phyloP scores from a whole-genome alignment of 2,329 filamentous ascomycete species.

The Xylariaceae sp. region DNA sequence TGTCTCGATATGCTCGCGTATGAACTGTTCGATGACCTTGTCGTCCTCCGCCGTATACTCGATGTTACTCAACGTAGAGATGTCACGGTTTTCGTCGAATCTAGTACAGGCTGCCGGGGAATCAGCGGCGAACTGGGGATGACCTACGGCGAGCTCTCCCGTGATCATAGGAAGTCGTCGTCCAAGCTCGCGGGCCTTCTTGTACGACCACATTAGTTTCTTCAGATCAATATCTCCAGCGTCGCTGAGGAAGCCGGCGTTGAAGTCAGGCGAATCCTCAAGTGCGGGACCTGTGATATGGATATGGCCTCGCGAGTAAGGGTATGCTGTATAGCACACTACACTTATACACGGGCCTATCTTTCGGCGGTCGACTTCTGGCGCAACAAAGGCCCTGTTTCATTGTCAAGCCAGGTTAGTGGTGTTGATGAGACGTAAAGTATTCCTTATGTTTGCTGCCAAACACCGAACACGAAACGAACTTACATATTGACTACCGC shows the following conservation, averaged over 20 bases:
- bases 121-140: constrained; percentile 41
- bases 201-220: constrained; percentile 59
- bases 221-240: constrained; percentile 46
- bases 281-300: constrained; percentile 48
- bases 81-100: constrained; percentile 5
- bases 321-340: constrained; percentile 52
- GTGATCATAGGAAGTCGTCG: constrained; percentile 50
- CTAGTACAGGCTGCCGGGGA: constrained; percentile 34
- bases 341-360: constrained; percentile 45
- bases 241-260: constrained; percentile 53
- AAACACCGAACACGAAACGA: neutral
- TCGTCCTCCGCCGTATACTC: constrained; percentile 45
- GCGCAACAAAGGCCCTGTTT: constrained; percentile 7
- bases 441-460: neutral
- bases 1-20: constrained; percentile 36
- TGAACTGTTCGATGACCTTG: constrained; percentile 39
- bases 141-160: constrained; percentile 39
- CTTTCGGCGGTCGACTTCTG: constrained; percentile 9
- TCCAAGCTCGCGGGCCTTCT: constrained; percentile 56
- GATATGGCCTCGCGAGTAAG: constrained; percentile 54
- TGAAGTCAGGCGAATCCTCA: constrained; percentile 47
- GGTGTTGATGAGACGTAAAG: neutral
- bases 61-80: constrained; percentile 37
- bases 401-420: neutral
- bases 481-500: constrained; percentile 36